These are phyloP conservation scores for Calonectria montana DNA, from an alignment of 2,329 filamentous ascomycete species.

Conservation along the genomic window DNA sequence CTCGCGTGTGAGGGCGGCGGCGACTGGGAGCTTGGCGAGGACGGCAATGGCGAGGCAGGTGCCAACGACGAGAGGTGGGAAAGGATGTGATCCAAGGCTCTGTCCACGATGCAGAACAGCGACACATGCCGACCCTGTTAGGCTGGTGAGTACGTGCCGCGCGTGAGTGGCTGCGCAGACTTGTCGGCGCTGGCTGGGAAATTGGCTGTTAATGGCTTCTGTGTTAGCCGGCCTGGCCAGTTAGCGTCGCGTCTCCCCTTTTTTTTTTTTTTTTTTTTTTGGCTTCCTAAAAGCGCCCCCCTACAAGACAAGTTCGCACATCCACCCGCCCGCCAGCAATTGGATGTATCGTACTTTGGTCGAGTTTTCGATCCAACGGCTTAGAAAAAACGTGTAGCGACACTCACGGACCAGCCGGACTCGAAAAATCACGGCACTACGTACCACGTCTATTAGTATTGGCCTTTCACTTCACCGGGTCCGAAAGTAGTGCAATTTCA, in stretches of 20 bases:
- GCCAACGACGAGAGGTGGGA: not conserved
- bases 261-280: slow-evolving; percentile 28
- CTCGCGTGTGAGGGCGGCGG: not conserved
- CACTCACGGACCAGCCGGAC: not conserved
- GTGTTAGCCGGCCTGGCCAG: slow-evolving; percentile 38
- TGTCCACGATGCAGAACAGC: slow-evolving; percentile 12
- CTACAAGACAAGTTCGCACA: not conserved
- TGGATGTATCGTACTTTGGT: slow-evolving; percentile 1
- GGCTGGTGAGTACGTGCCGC: not conserved
- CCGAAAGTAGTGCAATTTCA: not conserved
- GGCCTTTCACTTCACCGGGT: not conserved
- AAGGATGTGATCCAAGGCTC: slow-evolving; percentile 13
- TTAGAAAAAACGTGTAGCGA: not conserved
- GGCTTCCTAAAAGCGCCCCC: not conserved
- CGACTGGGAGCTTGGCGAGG: not conserved
- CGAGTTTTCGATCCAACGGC: not conserved
- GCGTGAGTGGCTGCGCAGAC: not conserved
- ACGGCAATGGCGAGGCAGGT: not conserved
- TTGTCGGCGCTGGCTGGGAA: slow-evolving; percentile 28
- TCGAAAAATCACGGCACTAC: not conserved
- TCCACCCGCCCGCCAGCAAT: not conserved
- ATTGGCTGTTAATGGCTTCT: slow-evolving; percentile 44
- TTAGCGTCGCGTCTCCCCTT: slow-evolving; percentile 38
- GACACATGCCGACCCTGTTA: slow-evolving; percentile 35
- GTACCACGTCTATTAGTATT: not conserved